Base-by-base conservation (phyloP, 2,329 filamentous ascomycete genomes). In the Trichoderma pleuroti region DNA sequence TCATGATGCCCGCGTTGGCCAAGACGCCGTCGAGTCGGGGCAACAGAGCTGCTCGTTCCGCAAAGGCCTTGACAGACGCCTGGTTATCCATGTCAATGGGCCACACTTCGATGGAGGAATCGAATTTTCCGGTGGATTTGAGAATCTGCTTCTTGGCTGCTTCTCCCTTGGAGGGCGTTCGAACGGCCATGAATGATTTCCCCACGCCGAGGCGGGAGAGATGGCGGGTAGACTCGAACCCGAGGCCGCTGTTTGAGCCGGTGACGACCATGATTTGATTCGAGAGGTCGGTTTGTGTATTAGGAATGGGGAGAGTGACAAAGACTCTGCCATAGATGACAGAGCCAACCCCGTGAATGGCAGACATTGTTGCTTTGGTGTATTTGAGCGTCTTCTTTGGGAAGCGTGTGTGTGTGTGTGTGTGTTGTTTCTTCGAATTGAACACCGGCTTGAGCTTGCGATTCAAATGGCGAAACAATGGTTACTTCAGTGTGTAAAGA, bases 111-210 rank as follows among this genome's bases (percentile, higher is more conserved):
- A 72, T 65, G 28, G n/a, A 10, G 3, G 65, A 49, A 9, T 39
- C 67, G 0, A 34, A 18, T 2, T 56, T 18, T 5, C 72, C 79
- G 3, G 72, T 73, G 9, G 77, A 60, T 26, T 56, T 74, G 24
- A 78, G 75, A 46, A 81, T 80, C 49, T 78, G 74, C 3, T 72
- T 70, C 56, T 78, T 76, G 26, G 84, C 84, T 1, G 74, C 78
- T 39, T 82, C 75, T 34, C 80, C 83, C 66, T 82, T 82, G 5
- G 76, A 73, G 2, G 78, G 49, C 26, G 75, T 74, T 6, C 82
- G 79, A 10, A 78, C 77, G 18, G 77, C 82, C 57, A 85, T 76
- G 62, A 85, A 85, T 81, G 39, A 85, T 24, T 79, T 79, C 6
- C 74, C 72, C 2, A 80, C 81, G 6, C 77, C 75, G 5, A 82